Percentiles rank a stretch among this genome's conserved stretches.
Conservation (phyloP, 1,139 yeast species). For the Fermentozyma sake region DNA sequence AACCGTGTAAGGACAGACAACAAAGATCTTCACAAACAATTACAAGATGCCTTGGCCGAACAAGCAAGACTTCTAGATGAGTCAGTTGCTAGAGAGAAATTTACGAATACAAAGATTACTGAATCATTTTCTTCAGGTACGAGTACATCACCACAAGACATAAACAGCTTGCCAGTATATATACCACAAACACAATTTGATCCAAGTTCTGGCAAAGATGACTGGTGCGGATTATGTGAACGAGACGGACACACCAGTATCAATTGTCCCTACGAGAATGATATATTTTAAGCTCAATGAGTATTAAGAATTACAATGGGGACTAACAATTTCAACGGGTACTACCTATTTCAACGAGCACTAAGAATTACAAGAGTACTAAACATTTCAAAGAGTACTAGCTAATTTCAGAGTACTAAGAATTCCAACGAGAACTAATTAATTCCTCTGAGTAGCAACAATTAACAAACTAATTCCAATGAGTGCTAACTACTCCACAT, state of each 20-base stretch:
- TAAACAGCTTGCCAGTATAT: constrained; percentile 38
- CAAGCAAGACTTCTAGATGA: constrained; percentile 4
- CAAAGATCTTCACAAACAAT: constrained; percentile 12
- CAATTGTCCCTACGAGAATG: constrained; percentile 83
- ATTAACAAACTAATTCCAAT: no score
- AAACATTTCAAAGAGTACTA: no score
- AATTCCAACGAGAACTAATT: no score
- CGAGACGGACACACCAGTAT: constrained; percentile 81
- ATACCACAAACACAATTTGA: constrained; percentile 50
- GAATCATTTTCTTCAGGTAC: no score
- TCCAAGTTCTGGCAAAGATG: constrained; percentile 67
- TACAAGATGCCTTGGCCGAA: constrained; percentile 14
- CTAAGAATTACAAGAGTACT: no score
- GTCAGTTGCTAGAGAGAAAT: no score
- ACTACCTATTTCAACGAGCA: no score
- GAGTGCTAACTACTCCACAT: no score
- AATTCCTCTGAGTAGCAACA: no score
- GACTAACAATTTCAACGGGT: no score
- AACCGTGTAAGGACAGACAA: constrained; percentile 18
- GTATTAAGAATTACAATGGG: no score
- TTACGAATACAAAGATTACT: constrained; percentile 6
- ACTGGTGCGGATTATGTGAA: constrained; percentile 94
- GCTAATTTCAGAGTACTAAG: no score
- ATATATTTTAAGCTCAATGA: constrained; percentile 29
- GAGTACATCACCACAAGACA: constrained; percentile 1